phyloP scores from a whole-genome alignment of 2,329 filamentous ascomycete species.

The Geosmithia flava region DNA sequence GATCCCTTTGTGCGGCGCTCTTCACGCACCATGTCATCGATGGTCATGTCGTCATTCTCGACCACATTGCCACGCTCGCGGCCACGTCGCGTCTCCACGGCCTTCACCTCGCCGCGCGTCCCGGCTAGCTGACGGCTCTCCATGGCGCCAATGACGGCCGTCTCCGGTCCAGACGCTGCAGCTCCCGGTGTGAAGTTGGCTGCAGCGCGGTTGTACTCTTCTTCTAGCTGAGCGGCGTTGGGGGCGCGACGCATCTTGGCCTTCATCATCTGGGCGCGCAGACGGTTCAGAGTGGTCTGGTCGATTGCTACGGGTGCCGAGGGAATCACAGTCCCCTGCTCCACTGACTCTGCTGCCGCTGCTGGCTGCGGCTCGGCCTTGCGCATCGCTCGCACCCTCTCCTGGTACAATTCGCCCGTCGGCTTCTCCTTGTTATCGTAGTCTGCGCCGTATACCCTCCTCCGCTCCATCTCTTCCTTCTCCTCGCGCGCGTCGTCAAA shows the following conservation, averaged over 20 bases:
- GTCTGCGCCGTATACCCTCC: constrained; percentile 70
- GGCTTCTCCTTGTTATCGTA: constrained; percentile 81
- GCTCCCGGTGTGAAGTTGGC: constrained; percentile 34
- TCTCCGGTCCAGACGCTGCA: constrained; percentile 37
- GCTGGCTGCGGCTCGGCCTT: constrained; percentile 1
- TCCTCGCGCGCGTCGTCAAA: constrained; percentile 94
- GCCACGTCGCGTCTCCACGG: constrained; percentile 68
- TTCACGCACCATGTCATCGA: constrained; percentile 95
- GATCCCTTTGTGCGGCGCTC: constrained; percentile 76
- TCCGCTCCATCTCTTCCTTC: constrained; percentile 75
- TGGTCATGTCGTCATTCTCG: constrained; percentile 89
- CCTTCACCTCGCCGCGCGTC: constrained; percentile 58
- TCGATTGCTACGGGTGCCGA: constrained; percentile 49
- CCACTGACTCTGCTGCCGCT: constrained; percentile 13
- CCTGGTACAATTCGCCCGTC: constrained; percentile 72
- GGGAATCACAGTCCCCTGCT: constrained; percentile 45
- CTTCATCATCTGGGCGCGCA: constrained; percentile 93
- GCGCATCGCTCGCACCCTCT: constrained; percentile 53
- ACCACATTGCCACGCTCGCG: constrained; percentile 73
- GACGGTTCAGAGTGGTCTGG: constrained; percentile 70
- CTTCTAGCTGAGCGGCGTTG: constrained; percentile 65
- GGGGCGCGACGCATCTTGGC: constrained; percentile 73
- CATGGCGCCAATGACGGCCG: constrained; percentile 72
- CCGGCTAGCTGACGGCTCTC: constrained; percentile 83
- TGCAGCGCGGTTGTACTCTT: constrained; percentile 69